Evolutionary conservation across 2,329 filamentous ascomycete species (phyloP).

Genomic region (Paradendryphiella salina): DNA sequence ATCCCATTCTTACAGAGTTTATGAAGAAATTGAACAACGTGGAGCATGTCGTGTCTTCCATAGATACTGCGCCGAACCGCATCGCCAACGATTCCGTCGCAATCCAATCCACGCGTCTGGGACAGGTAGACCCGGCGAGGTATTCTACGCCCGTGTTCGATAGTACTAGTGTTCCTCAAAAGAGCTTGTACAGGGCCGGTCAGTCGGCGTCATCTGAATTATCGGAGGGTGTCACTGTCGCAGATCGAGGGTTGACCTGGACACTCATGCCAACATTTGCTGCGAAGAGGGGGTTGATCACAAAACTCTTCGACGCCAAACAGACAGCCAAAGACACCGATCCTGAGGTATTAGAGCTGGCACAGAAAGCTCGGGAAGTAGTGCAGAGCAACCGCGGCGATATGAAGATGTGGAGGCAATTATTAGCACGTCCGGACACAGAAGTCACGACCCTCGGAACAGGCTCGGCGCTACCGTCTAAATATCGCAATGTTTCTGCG

Average conservation of each 20-base stretch:
- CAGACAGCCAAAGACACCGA: slow-evolving; percentile 50
- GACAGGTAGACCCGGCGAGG: slow-evolving; percentile 70
- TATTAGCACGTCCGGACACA: slow-evolving; percentile 72
- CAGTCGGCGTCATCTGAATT: slow-evolving; percentile 9
- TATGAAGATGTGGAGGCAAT: slow-evolving; percentile 61
- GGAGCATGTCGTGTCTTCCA: slow-evolving; percentile 76
- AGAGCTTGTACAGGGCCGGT: slow-evolving; percentile 17
- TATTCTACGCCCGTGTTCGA: slow-evolving; percentile 72
- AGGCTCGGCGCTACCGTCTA: slow-evolving; percentile 85
- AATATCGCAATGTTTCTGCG: slow-evolving; percentile 92
- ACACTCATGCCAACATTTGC: slow-evolving; percentile 53
- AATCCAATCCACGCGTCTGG: slow-evolving; percentile 67
- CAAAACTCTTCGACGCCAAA: slow-evolving; percentile 52
- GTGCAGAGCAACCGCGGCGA: slow-evolving; percentile 46
- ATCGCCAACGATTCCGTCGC: slow-evolving; percentile 70
- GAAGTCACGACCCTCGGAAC: slow-evolving; percentile 89
- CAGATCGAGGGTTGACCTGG: slow-evolving; percentile 51
- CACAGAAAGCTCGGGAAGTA: slow-evolving; percentile 49
- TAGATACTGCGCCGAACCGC: slow-evolving; percentile 74
- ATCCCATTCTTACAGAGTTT: slow-evolving; percentile 68
- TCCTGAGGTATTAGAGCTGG: slow-evolving; percentile 58
- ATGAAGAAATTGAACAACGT: slow-evolving; percentile 64
- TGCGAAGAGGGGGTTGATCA: slow-evolving; percentile 29
- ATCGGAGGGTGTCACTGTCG: slow-evolving; percentile 28
- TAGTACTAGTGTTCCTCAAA: slow-evolving; percentile 56